Evolutionary conservation across 805 yeast species (phyloP), one percentile per base, ranked within the genome.

Genomic region (Ogataea nitratoaversa): DNA sequence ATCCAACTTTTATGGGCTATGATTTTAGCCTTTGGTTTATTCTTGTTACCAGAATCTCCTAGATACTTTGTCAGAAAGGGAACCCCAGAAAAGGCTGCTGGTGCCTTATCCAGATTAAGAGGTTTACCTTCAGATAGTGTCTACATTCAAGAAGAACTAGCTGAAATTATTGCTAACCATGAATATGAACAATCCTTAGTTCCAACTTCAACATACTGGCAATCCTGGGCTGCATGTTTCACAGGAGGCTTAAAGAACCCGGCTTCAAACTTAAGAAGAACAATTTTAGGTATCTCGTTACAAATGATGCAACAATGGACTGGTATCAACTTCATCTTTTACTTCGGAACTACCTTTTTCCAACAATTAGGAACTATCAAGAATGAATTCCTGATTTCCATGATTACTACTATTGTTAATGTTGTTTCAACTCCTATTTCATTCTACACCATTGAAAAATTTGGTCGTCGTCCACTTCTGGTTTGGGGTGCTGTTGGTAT

Each of bases 291-390:
- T 53, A 58, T 69, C 20, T 62, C 66, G 18, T 42, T 70, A 32
- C 74, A 70, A 54, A 60, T 61, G 66, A 60, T 82, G 70, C 89
- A 82, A 66, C 91, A 84, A 67, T 72, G 81, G 67, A 79, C 88
- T 35, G 93, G 91, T 66, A 72, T 82, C 50, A 82, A 83, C 67
- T 83, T 81, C 56, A 74, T 83, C 46, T 79, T 84, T 68, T 84
- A 84, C 71, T 84, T 76, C 56, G 84, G 85, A 60, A 79, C 84
- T 19, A 72, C 80, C 22, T 79, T 82, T 63, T 82, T 83, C 66
- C 70, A 68, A 55, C 66, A 70, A 49, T 61, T 68, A 41, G 76
- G 83, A 55, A 63, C 67, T 49, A 58, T 67, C 46, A 40, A 55
- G 6, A 72, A 75, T 59, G 73, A 63, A 49, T 77, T 74, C 59